phyloP scores from a whole-genome alignment of 148 eudicot species.

The Rhododendron simsii region DNA sequence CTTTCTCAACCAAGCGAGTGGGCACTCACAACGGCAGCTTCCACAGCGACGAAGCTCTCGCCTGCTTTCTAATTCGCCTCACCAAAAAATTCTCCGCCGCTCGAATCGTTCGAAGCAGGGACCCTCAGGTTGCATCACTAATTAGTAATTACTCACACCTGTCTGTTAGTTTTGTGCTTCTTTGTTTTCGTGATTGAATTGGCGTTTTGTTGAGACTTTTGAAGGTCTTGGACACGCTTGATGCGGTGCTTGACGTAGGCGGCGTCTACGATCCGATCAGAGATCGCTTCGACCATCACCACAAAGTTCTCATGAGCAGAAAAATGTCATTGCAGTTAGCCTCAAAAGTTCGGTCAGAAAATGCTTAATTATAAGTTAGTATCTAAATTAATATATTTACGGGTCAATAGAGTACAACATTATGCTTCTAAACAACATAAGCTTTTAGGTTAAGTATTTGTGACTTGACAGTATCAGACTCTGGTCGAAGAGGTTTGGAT shows the following conservation, averaged over 20 bases:
- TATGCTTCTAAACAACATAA: too few relatives aligned
- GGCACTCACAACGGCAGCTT: conserved; percentile 54
- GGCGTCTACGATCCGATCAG: conserved; percentile 40
- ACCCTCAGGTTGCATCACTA: conserved; percentile 22
- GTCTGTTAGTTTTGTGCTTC: neutral
- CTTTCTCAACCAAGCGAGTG: too few relatives aligned
- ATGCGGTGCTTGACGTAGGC: conserved; percentile 54
- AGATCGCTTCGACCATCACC: conserved; percentile 50
- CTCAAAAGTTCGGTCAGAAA: neutral
- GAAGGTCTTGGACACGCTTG: conserved; percentile 47
- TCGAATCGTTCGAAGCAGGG: conserved; percentile 42
- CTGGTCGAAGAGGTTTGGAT: too few relatives aligned
- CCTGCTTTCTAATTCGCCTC: conserved; percentile 45
- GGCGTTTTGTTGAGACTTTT: neutral
- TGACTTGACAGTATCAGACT: too few relatives aligned
- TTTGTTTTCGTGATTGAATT: neutral
- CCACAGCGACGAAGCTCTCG: conserved; percentile 56
- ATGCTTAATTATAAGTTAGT: neutral
- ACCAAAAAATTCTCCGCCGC: conserved; percentile 36
- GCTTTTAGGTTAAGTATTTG: too few relatives aligned
- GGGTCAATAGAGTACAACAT: too few relatives aligned
- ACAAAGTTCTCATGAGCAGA: conserved; percentile 34
- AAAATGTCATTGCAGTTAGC: neutral
- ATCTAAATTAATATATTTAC: too few relatives aligned
- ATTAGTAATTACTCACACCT: neutral